These are phyloP conservation scores for Myxozyma sirexii DNA, from an alignment of 805 yeast species.

Conservation along the genomic window DNA sequence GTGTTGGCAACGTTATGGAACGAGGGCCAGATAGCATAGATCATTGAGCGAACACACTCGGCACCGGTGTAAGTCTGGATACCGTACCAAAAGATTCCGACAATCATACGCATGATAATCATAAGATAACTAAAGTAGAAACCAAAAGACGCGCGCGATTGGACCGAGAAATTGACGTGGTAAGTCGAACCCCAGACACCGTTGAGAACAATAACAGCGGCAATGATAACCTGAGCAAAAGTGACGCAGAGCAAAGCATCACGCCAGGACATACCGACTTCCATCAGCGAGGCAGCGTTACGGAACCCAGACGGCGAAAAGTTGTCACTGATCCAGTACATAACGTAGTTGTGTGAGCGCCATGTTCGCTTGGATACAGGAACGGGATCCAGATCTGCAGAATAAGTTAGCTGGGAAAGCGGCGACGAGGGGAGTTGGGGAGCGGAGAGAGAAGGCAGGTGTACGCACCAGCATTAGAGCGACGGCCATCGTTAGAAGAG, in stretches of 20 bases:
- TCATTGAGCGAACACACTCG: constrained; percentile 75
- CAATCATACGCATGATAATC: constrained; percentile 79
- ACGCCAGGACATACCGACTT: constrained; percentile 50
- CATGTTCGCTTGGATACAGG: constrained; percentile 48
- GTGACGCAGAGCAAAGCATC: constrained; percentile 50
- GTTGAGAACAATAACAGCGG: constrained; percentile 47
- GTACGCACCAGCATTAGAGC: constrained; percentile 20
- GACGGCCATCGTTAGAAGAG: constrained; percentile 13
- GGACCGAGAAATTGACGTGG: constrained; percentile 55
- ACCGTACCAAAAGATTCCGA: constrained; percentile 86
- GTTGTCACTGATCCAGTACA: constrained; percentile 36
- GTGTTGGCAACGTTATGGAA: constrained; percentile 48
- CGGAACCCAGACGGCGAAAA: constrained; percentile 49
- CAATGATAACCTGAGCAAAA: constrained; percentile 48
- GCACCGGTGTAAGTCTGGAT: constrained; percentile 87
- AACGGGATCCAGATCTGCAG: constrained; percentile 32
- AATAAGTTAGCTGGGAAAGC: neutral
- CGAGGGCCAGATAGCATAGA: constrained; percentile 67
- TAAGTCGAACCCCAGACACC: constrained; percentile 54
- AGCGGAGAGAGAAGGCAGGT: neutral
- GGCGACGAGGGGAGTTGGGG: neutral
- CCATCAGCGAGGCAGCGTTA: constrained; percentile 48
- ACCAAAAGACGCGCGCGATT: constrained; percentile 52
- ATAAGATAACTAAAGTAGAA: constrained; percentile 80
- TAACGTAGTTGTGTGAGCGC: constrained; percentile 49